Base-by-base conservation (phyloP, 805 yeast species). In the Saturnispora sekii region DNA sequence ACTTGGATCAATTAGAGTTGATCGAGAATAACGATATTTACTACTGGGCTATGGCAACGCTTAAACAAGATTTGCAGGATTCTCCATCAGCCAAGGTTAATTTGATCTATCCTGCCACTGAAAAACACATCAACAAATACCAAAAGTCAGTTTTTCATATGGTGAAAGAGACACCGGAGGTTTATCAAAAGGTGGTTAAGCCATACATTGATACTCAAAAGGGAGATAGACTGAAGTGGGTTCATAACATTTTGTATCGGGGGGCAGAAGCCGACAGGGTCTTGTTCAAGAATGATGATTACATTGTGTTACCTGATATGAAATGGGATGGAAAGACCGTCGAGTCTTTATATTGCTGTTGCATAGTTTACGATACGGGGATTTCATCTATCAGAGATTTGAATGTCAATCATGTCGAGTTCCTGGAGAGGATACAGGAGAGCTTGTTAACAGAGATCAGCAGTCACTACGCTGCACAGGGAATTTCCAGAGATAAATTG, bases 261-360 rank as follows among this genome's bases (percentile, higher is more conserved):
- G 95, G 89, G 3, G 86, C 82, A 18, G 98, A 90, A 61, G 72
- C 86, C 0, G 97, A 89, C 31, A 65, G 86, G 16, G 77, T 90
- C n/a, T 69, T 88, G 2, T 73, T 70, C 53, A 78, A 81, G 41
- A 82, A 86, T 50, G 74, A 77, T 29, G 74, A 75, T 16, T 86
- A 84, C 56, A 77, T 88, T 5, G 63, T 93, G 38, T 68, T 89
- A 35, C 97, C 97, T 0, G 97, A 90, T 62, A 85, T 90, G 94
- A 89, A 89, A 60, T 93, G 98, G 98, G 96, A 90, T 59, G 79
- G 84, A 3, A 65, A 70, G 41, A 77, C 77, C 28, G 52, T 81
- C 58, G 85, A 78, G 21, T 63, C 90, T 3, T 64, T 93, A 45
- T 88, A 93, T 59, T 64, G 90, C 52, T 80, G 85, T 43, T 83